These are phyloP conservation scores for Cnidoscolus chayamansa DNA, from an alignment of 441 rosid genomes.

Conservation along the genomic window DNA sequence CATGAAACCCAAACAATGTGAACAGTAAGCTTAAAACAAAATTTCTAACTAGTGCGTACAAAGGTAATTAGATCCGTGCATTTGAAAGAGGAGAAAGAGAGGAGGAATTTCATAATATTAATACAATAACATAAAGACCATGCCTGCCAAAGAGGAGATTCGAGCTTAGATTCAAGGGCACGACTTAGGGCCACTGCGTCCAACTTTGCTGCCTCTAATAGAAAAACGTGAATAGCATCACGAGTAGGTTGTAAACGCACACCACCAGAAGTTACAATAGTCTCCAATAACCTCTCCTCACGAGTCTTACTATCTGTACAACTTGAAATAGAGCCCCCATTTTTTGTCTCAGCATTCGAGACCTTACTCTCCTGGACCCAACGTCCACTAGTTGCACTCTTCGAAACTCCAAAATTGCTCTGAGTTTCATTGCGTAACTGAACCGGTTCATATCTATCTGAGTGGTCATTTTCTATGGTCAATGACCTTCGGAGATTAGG, in stretches of 20 bases:
- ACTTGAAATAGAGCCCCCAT: constrained; percentile 55
- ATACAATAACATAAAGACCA: constrained; percentile 22
- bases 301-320: constrained; percentile 60
- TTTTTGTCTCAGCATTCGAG: constrained; percentile 31
- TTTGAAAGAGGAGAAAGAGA: not conserved
- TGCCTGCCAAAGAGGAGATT: constrained; percentile 93
- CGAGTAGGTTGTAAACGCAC: constrained; percentile 95
- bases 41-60: not conserved
- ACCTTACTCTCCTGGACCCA: constrained; percentile 56
- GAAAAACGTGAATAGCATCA: constrained; percentile 81
- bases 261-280: constrained; percentile 90
- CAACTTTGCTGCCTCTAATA: constrained; percentile 78
- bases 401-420: constrained; percentile 45
- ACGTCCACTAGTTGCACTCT: constrained; percentile 48
- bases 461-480: constrained; percentile 62
- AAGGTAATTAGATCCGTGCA: not conserved
- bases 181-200: constrained; percentile 66
- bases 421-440: constrained; percentile 44
- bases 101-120: constrained; percentile 15
- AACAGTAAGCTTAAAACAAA: not conserved
- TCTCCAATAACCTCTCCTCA: constrained; percentile 87
- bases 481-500: constrained; percentile 85
- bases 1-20: not conserved
- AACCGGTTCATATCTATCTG: constrained; percentile 76
- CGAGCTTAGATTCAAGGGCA: constrained; percentile 83